Evolutionary conservation across 2,329 filamentous ascomycete species (phyloP).

Genomic region (Aspergillus neoniger): DNA sequence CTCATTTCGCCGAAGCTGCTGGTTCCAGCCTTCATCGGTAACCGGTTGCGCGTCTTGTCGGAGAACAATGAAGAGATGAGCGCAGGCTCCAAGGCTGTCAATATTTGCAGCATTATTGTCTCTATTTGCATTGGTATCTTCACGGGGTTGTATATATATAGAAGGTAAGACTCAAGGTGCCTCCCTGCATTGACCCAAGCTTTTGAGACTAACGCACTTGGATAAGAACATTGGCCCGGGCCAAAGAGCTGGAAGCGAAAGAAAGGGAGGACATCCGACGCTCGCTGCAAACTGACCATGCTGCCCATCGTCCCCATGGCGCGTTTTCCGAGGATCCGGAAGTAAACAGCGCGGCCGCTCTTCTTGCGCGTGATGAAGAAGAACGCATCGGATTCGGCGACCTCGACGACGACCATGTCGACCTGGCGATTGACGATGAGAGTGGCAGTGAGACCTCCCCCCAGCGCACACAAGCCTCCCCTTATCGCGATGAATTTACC

Average conservation of each 20-base stretch:
- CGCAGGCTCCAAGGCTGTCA: constrained; percentile 72
- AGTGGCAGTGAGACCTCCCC: constrained; percentile 32
- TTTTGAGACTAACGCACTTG: constrained; percentile 8
- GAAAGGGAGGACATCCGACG: constrained; percentile 44
- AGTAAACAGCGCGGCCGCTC: constrained; percentile 42
- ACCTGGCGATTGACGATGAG: constrained; percentile 51
- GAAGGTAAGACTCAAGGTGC: constrained; percentile 45
- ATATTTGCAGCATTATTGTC: constrained; percentile 77
- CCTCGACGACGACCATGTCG: constrained; percentile 43
- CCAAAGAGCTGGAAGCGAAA: constrained; percentile 51
- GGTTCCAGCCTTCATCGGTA: constrained; percentile 90
- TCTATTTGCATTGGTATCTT: constrained; percentile 70
- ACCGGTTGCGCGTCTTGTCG: constrained; percentile 77
- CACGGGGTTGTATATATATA: constrained; percentile 85
- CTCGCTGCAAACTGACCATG: constrained; percentile 38
- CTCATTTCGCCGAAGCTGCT: constrained; percentile 83
- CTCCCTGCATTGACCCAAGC: not conserved
- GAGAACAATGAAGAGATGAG: constrained; percentile 84
- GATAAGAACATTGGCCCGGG: constrained; percentile 49
- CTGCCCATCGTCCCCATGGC: constrained; percentile 35
- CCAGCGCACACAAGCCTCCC: constrained; percentile 28
- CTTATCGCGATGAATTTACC: constrained; percentile 58
- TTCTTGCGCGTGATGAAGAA: constrained; percentile 47
- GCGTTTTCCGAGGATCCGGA: constrained; percentile 43
- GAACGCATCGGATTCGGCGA: constrained; percentile 44